A percentile compares a stretch with the other conserved stretches of the same genome.
These are phyloP conservation scores for Chaetomium strumarium DNA, from an alignment of 2,329 filamentous ascomycete species.

Conservation along the genomic window DNA sequence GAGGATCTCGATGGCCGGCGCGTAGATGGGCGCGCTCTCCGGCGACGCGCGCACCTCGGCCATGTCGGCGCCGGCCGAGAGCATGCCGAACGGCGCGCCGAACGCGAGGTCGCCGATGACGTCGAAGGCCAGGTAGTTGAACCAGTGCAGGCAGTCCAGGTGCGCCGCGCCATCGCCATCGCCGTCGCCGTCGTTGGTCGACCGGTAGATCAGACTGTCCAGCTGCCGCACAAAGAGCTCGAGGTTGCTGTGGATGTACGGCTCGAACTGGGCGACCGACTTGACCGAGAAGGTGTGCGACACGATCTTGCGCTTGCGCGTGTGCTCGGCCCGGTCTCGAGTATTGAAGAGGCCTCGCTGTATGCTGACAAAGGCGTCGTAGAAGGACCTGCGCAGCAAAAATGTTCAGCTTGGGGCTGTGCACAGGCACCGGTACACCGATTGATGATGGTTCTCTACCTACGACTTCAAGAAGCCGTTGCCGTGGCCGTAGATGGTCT, in stretches of 20 bases:
- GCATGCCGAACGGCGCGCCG: conserved; percentile 77
- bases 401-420: not conserved
- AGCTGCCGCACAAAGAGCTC: conserved; percentile 67
- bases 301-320: conserved; percentile 82
- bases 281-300: conserved; percentile 83
- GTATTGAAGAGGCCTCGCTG: conserved; percentile 85
- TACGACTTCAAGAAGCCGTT: conserved; percentile 70
- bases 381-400: conserved; percentile 60
- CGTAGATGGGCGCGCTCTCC: conserved; percentile 58
- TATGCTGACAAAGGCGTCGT: conserved; percentile 87
- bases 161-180: conserved; percentile 52
- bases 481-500: conserved; percentile 70
- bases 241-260: conserved; percentile 78
- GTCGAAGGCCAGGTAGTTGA: conserved; percentile 58
- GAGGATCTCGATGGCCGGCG: conserved; percentile 77
- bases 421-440: too few relatives aligned
- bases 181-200: too few relatives aligned
- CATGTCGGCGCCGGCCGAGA: conserved; percentile 67
- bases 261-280: conserved; percentile 77
- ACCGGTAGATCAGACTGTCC: conserved; percentile 52
- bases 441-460: too few relatives aligned
- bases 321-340: conserved; percentile 72
- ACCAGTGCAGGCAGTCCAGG: conserved; percentile 74
- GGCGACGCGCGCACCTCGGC: conserved; percentile 64
- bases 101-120: conserved; percentile 58